Evolutionary conservation across 208 protist genomes (phyloP), one percentile per base, ranked within the genome.

Genomic region (Histomonas meleagridis): DNA sequence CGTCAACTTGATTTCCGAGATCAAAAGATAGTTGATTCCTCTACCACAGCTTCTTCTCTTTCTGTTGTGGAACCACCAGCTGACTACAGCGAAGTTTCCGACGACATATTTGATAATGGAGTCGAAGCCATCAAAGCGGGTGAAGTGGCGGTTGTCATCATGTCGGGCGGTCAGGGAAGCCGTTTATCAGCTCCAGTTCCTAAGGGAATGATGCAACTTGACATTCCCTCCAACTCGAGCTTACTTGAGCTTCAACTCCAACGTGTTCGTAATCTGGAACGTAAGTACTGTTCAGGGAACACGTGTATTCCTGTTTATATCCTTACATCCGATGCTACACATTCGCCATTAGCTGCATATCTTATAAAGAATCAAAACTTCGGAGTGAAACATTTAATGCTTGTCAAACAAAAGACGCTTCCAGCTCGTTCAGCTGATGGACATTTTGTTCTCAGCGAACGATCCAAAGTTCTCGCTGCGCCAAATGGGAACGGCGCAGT

Each of bases 401-500:
- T 81, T 18, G 26, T 81, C 35, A 32, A 81, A 23, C 70, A 81
- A 43, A 4, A 35, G 35, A 9, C 21, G 10, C 18, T 81, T 3
- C 70, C 70, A 51, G 70, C 70, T 7, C 1, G 70, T 1, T 10
- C 18, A 32, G 12, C n/a, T 46, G 70, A 81, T 23, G 70, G 70
- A 48, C 10, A 43, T 3, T 32, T 81, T n/a, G 70, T 43, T 9
- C 26, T 81, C 16, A 32, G 70, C 18, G 35, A 81, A 4, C 26
- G 51, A 43, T 43, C 14, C 4, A 81, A 81, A n/a, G 70, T 81
- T 1, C 10, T 81, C 14, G 70, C 70, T 38, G 70, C 70, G n/a
- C 70, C 70, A 81, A 81, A 81, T 51, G 70, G 70, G 21, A 81
- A 81, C 28, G 70, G 70, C 70, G 9, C 70, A 2, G 51, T 81